Conservation (phyloP, 176 grass and related monocot genomes). For the Oryza coarctata region DNA sequence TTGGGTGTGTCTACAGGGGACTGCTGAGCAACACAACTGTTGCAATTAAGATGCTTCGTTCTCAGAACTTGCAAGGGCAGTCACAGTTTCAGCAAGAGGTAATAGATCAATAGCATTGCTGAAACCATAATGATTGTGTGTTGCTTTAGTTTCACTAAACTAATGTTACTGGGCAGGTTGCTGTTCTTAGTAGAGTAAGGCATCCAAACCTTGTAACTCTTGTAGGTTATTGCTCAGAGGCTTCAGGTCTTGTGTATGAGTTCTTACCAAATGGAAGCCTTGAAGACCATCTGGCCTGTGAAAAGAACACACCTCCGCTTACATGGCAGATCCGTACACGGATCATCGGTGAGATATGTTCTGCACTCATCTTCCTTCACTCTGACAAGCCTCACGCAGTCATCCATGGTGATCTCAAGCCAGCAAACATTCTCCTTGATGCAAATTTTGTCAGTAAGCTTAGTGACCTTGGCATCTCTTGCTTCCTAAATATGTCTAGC, state of each 20-base stretch:
- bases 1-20: constrained; percentile 72
- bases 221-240: constrained; percentile 68
- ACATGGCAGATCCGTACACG: constrained; percentile 67
- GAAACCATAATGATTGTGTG: background rate
- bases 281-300: constrained; percentile 52
- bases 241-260: constrained; percentile 64
- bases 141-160: background rate
- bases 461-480: constrained; percentile 58
- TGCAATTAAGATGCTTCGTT: constrained; percentile 72
- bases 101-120: constrained; percentile 27
- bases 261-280: constrained; percentile 81
- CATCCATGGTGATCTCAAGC: constrained; percentile 65
- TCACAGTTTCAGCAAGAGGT: constrained; percentile 80
- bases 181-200: constrained; percentile 67
- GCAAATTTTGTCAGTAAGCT: constrained; percentile 69
- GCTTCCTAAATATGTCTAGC: constrained; percentile 47
- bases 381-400: constrained; percentile 53
- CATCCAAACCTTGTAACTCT: constrained; percentile 82
- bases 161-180: constrained; percentile 46
- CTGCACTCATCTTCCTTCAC: constrained; percentile 78
- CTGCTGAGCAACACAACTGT: constrained; percentile 55
- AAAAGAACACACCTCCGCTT: constrained; percentile 40
- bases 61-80: constrained; percentile 52
- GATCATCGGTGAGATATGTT: constrained; percentile 70
- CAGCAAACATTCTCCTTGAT: constrained; percentile 75